Base-by-base conservation (phyloP, 2,329 filamentous ascomycete genomes). In the Xylaria multiplex region DNA sequence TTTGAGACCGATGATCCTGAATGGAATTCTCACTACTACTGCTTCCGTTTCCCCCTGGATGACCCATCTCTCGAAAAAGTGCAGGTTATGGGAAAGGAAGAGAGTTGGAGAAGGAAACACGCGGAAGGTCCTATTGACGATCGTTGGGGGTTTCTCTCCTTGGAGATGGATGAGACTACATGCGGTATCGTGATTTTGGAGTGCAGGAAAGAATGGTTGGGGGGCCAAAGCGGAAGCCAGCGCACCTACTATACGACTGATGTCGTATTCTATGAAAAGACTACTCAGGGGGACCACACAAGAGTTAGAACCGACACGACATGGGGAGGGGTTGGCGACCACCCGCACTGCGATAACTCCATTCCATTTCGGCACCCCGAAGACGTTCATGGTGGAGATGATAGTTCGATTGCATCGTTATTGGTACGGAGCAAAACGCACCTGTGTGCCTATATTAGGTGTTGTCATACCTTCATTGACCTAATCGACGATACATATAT, bases 71-170 rank as follows among this genome's bases (percentile, higher is more conserved):
- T 75, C 8, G 75, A 75, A 1, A 75, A 72, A 7, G 69, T 82
- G n/a, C 79, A 84, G 68, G 75, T 76, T 42, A 79, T 80, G 67
- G 78, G 80, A n/a, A 82, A 83, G 61, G 72, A 76, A 49, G 78
- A 80, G 22, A 83, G 90, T 50, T 93, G 89, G 85, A 83, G 91
- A 7, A 85, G 91, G 16, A 83, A 90, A 56, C 88, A 92, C 70
- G 80, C 80, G 32, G 91, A 93, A 75, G 91, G 91, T 0, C 86
- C 90, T 0, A 88, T 93, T 16, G 90, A 93, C 70, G 89, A 93
- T 71, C 85, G 90, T 2, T 94, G 91, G 91, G 90, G 87, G 0
- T 86, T 88, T 64, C 79, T 94, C 3, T 84, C 84, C 3, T 79
- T 93, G 1, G 83, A 86, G 32, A 81, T 81, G 40, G 86, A 92